phyloP scores from a whole-genome alignment of 306 rosid species.

The Cucurbita argyrosperma region DNA sequence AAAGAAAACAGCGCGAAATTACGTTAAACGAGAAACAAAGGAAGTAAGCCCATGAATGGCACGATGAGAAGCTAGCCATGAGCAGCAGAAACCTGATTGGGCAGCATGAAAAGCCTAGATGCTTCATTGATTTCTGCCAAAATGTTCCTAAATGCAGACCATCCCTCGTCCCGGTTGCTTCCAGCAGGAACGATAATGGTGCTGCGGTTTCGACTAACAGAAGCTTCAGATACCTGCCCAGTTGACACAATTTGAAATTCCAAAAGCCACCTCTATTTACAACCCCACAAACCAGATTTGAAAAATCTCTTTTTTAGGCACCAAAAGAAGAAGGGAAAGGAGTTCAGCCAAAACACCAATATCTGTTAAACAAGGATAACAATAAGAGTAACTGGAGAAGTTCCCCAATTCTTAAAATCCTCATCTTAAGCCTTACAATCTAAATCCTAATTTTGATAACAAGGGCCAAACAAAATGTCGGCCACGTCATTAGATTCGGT shows the following conservation, averaged over 20 bases:
- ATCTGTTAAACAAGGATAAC: background rate
- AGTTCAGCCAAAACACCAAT: background rate
- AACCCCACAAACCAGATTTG: background rate
- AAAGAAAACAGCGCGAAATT: background rate
- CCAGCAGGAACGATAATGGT: slow-evolving; percentile 99
- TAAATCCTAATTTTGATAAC: background rate
- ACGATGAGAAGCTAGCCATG: slow-evolving; percentile 3
- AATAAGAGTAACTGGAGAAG: background rate
- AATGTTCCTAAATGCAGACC: slow-evolving; percentile 94
- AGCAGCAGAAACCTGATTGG: slow-evolving; percentile 67
- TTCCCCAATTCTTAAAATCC: background rate
- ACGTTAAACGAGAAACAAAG: slow-evolving; percentile 5
- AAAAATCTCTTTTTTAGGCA: background rate
- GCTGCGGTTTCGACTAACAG: slow-evolving; percentile 96
- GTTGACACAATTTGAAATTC: background rate
- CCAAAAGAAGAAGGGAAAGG: background rate
- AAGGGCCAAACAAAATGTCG: background rate
- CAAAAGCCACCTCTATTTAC: background rate
- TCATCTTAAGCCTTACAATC: background rate
- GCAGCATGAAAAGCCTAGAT: slow-evolving; percentile 79
- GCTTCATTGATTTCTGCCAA: slow-evolving; percentile 96
- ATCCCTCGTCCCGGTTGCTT: slow-evolving; percentile 87
- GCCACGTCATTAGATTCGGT: background rate
- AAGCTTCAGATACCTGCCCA: slow-evolving; percentile 88
- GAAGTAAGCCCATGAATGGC: background rate